phyloP scores from a whole-genome alignment of 805 yeast species.

The Komagataella ulmi region DNA sequence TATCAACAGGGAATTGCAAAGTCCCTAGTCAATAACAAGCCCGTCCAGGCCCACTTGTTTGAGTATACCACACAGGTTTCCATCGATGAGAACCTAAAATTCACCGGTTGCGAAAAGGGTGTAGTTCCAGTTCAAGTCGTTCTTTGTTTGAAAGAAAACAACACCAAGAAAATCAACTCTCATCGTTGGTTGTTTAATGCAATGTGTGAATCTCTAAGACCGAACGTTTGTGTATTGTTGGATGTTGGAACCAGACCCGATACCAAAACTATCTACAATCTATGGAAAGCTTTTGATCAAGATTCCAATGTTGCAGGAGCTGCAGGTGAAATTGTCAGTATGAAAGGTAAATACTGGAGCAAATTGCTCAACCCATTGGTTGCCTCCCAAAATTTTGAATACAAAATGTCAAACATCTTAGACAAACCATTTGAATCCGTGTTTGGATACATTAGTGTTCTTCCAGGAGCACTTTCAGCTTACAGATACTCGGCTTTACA shows the following conservation, averaged over 20 bases:
- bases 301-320: slow-evolving; percentile 98
- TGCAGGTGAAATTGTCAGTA: slow-evolving; percentile 93
- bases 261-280: slow-evolving; percentile 71
- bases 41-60: slow-evolving; percentile 86
- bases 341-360: slow-evolving; percentile 81
- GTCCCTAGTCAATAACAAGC: slow-evolving; percentile 81
- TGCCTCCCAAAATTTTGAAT: slow-evolving; percentile 93
- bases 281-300: slow-evolving; percentile 95
- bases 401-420: slow-evolving; percentile 90
- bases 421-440: slow-evolving; percentile 90
- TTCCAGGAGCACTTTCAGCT: slow-evolving; percentile 95
- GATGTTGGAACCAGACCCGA: slow-evolving; percentile 99
- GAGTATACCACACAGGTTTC: slow-evolving; percentile 96
- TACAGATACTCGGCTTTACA: slow-evolving; percentile 80
- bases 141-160: slow-evolving; percentile 85
- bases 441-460: slow-evolving; percentile 85
- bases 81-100: slow-evolving; percentile 76
- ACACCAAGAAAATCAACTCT: slow-evolving; percentile 88
- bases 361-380: slow-evolving; percentile 83
- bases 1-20: slow-evolving; percentile 97
- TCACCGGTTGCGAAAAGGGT: slow-evolving; percentile 82
- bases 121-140: slow-evolving; percentile 90
- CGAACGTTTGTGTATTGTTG: slow-evolving; percentile 75
- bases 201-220: slow-evolving; percentile 81
- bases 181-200: slow-evolving; percentile 98